Conservation (phyloP, 2,329 filamentous ascomycete genomes). For the Botryotinia globosa region DNA sequence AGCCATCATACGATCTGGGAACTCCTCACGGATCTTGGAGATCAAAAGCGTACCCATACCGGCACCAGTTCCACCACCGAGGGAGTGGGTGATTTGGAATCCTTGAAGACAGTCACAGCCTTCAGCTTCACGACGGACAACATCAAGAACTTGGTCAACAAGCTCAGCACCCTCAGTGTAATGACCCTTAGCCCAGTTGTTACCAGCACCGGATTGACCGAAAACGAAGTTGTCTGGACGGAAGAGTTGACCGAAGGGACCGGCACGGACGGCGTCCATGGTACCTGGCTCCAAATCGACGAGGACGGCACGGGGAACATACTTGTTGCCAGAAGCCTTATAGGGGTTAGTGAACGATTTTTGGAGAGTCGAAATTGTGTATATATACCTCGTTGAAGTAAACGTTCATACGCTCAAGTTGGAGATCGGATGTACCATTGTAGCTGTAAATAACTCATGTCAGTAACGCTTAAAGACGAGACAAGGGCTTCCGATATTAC, state of each 20-base stretch:
- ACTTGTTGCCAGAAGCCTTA: conserved; percentile 95
- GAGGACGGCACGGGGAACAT: conserved; percentile 97
- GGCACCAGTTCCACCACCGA: conserved; percentile 99
- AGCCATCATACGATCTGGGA: conserved; percentile 99
- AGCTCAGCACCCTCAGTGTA: conserved; percentile 99
- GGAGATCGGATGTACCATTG: conserved; percentile 96
- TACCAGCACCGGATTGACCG: conserved; percentile 98
- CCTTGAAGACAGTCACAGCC: conserved; percentile 99
- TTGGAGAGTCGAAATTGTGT: neutral
- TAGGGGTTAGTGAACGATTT: conserved; percentile 35
- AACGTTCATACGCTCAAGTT: conserved; percentile 99
- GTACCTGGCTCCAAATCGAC: conserved; percentile 99
- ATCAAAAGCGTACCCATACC: conserved; percentile 99
- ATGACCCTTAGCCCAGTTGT: conserved; percentile 99
- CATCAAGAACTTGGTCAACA: conserved; percentile 96
- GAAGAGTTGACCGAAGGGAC: conserved; percentile 98
- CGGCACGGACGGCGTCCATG: conserved; percentile 98
- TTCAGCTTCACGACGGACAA: conserved; percentile 97
- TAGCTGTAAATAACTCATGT: conserved; percentile 58
- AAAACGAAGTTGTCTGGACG: conserved; percentile 99
- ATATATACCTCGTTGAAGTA: conserved; percentile 86
- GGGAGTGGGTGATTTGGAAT: conserved; percentile 99
- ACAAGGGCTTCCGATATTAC: conserved; percentile 41
- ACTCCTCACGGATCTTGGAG: conserved; percentile 99
- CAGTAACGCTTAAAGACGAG: conserved; percentile 32